Conservation (phyloP, 208 protist genomes). For the Willaertia magna region DNA sequence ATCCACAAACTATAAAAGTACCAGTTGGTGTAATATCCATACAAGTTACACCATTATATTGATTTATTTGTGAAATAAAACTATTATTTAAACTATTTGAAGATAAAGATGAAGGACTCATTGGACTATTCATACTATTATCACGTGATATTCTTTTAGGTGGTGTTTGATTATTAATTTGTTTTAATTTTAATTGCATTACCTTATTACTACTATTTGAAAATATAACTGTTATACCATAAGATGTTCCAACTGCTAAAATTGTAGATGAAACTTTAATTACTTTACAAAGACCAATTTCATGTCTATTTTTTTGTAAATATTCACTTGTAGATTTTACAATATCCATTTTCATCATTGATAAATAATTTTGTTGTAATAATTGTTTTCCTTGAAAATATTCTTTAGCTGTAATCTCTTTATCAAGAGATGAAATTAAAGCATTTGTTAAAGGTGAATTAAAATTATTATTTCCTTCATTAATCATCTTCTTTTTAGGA, state of each 20-base stretch:
- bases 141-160: too few relatives aligned
- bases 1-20: background rate
- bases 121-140: too few relatives aligned
- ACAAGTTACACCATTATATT: background rate
- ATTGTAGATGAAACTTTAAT: background rate
- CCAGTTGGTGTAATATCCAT: conserved; percentile 4
- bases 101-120: background rate
- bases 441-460: background rate
- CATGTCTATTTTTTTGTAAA: background rate
- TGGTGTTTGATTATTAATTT: background rate
- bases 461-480: background rate
- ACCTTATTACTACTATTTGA: background rate
- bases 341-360: background rate
- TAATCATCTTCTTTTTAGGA: background rate
- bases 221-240: background rate
- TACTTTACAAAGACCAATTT: background rate
- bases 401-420: background rate
- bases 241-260: background rate
- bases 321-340: background rate
- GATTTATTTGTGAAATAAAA: too few relatives aligned
- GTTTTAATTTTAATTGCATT: background rate
- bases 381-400: background rate
- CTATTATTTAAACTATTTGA: too few relatives aligned
- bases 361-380: background rate
- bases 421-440: background rate